phyloP scores from a whole-genome alignment of 208 protist genomes.

The Leishmania aethiopica region DNA sequence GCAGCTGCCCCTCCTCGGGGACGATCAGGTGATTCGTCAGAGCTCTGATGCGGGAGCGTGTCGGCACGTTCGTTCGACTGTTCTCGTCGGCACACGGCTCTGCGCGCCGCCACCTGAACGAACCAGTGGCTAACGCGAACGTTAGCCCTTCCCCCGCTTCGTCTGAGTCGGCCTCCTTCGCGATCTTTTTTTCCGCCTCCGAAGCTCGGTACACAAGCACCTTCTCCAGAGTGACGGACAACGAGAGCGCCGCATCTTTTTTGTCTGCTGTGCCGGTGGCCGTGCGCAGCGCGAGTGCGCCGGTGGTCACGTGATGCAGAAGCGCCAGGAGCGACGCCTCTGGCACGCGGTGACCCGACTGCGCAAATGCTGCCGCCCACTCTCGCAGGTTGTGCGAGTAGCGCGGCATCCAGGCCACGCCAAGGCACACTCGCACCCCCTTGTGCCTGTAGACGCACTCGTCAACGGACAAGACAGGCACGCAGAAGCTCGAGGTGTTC shows the following conservation, averaged over 20 bases:
- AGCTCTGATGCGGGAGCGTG: neutral
- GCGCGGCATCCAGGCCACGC: constrained; percentile 75
- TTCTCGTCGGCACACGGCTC: neutral
- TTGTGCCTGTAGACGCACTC: constrained; percentile 37
- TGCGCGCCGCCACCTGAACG: neutral
- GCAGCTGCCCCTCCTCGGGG: neutral
- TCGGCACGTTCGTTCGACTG: neutral
- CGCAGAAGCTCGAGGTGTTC: constrained; percentile 49
- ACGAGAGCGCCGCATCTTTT: neutral
- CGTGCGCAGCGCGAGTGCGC: constrained; percentile 32
- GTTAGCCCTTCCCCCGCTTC: neutral
- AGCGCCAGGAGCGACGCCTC: constrained; percentile 39
- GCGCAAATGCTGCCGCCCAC: constrained; percentile 42
- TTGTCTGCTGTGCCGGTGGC: constrained; percentile 3
- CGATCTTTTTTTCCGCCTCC: neutral
- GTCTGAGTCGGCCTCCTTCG: neutral
- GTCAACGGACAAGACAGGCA: constrained; percentile 53
- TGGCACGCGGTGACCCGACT: constrained; percentile 29
- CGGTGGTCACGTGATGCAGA: constrained; percentile 43
- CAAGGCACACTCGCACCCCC: constrained; percentile 34
- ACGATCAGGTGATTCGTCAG: neutral
- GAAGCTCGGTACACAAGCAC: constrained; percentile 9
- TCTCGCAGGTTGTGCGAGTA: constrained; percentile 45
- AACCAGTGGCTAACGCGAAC: constrained; percentile 4
- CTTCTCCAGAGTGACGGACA: constrained; percentile 10